Percentiles rank a stretch among this genome's conserved stretches.
Conservation (phyloP, 768 basidiomycete genomes). For the Suillus luteus region DNA sequence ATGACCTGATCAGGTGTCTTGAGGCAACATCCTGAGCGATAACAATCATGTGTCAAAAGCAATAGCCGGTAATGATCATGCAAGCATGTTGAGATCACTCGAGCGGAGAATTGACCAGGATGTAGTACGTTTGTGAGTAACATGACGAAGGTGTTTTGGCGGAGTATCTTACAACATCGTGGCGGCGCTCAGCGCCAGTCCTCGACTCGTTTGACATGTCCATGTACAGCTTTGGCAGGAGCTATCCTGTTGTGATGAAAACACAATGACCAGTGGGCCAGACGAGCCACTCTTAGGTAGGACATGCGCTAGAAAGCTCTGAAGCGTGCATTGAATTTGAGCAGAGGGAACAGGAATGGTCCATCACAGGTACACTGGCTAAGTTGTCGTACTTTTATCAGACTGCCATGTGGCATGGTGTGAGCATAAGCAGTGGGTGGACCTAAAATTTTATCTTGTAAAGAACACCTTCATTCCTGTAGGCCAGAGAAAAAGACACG, state of each 20-base stretch:
- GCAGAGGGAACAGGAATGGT: background rate
- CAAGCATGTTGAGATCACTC: background rate
- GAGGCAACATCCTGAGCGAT: background rate
- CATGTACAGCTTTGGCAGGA: background rate
- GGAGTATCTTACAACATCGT: background rate
- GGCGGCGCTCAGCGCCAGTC: background rate
- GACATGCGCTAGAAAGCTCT: background rate
- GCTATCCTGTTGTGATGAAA: background rate
- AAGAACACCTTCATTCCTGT: background rate
- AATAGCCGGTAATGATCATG: background rate
- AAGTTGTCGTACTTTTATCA: conserved; percentile 9
- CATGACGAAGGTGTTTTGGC: background rate
- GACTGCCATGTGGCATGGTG: conserved; percentile 40
- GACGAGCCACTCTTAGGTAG: background rate
- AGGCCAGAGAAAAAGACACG: background rate
- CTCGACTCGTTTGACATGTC: background rate
- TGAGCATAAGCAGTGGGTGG: background rate
- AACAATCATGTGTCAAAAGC: background rate
- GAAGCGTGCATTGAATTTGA: background rate
- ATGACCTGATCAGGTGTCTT: background rate
- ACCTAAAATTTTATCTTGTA: background rate
- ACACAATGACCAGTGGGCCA: background rate
- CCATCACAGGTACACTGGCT: background rate
- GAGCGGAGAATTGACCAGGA: background rate
- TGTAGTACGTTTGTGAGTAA: background rate